Evolutionary conservation across 2,329 filamentous ascomycete genomes (phyloP).

Genomic region (Phoma sp.): DNA sequence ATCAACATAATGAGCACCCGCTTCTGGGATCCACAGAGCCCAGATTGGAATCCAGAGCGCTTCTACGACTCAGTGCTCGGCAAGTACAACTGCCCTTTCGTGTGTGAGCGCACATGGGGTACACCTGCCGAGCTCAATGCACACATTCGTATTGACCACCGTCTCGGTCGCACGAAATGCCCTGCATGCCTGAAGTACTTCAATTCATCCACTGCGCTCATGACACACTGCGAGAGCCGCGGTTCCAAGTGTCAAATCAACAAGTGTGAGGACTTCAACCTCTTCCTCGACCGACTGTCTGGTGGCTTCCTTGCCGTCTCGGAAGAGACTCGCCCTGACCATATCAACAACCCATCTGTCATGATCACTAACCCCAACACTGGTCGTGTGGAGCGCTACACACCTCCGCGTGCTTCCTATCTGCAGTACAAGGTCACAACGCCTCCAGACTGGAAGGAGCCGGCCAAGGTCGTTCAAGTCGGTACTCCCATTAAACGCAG

Average conservation of each 20-base stretch:
- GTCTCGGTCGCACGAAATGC: constrained; percentile 45
- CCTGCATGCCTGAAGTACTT: constrained; percentile 51
- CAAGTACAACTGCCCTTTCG: constrained; percentile 62
- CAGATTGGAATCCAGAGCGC: constrained; percentile 54
- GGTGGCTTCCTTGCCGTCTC: constrained; percentile 50
- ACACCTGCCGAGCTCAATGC: constrained; percentile 37
- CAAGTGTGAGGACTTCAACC: constrained; percentile 42
- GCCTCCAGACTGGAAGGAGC: constrained; percentile 42
- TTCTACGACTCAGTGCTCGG: constrained; percentile 55
- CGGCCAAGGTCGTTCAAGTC: constrained; percentile 10
- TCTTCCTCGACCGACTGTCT: constrained; percentile 48
- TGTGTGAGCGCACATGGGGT: constrained; percentile 54
- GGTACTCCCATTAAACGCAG: background rate
- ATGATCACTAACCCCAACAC: constrained; percentile 29
- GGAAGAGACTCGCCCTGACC: constrained; percentile 41
- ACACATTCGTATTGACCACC: constrained; percentile 48
- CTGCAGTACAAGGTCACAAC: constrained; percentile 40
- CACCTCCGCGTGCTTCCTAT: constrained; percentile 34
- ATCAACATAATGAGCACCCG: constrained; percentile 49
- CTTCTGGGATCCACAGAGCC: constrained; percentile 58
- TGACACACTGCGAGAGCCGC: constrained; percentile 50
- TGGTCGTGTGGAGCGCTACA: constrained; percentile 30
- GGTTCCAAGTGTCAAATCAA: constrained; percentile 43
- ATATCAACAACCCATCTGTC: constrained; percentile 30
- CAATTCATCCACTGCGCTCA: constrained; percentile 44